phyloP scores from a whole-genome alignment of 1,284 basidiomycete genomes.

The Apiotrichum gracile region DNA sequence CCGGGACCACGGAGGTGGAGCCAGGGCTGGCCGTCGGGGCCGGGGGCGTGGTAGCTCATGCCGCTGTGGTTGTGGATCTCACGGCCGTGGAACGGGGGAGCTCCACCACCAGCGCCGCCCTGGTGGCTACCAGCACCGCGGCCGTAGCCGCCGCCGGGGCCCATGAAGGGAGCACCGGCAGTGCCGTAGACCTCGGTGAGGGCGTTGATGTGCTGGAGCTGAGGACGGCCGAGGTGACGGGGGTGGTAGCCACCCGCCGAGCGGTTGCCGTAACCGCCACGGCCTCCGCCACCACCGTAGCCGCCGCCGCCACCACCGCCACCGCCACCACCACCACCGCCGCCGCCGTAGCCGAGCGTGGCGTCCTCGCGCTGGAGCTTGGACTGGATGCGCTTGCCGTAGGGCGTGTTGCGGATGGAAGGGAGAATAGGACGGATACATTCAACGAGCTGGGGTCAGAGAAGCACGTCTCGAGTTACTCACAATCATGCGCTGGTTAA shows the following conservation, averaged over 20 bases:
- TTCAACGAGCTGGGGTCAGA: slow-evolving; percentile 64
- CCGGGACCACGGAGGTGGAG: slow-evolving; percentile 39
- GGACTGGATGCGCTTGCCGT: slow-evolving; percentile 95
- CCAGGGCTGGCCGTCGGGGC: slow-evolving; percentile 44
- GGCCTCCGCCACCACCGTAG: slow-evolving; percentile 38
- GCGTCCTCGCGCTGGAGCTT: slow-evolving; percentile 91
- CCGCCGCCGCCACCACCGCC: too few species aligned
- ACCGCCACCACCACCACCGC: slow-evolving; percentile 34
- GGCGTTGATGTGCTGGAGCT: slow-evolving; percentile 48
- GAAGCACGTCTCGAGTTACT: slow-evolving; percentile 31
- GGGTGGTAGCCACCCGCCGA: slow-evolving; percentile 32
- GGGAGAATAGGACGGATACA: slow-evolving; percentile 94
- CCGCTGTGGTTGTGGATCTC: slow-evolving; percentile 37
- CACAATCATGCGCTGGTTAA: slow-evolving; percentile 64
- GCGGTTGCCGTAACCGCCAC: slow-evolving; percentile 42
- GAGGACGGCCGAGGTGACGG: slow-evolving; percentile 44
- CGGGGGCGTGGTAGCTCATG: slow-evolving; percentile 42
- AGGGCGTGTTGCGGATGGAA: slow-evolving; percentile 92
- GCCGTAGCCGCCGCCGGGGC: slow-evolving; percentile 23
- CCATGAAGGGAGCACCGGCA: slow-evolving; percentile 34
- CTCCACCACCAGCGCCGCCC: slow-evolving; percentile 12
- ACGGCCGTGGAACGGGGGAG: slow-evolving; percentile 15
- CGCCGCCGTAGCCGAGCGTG: slow-evolving; percentile 52
- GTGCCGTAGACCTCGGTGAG: slow-evolving; percentile 47
- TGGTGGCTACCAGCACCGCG: slow-evolving; percentile 8